Base-by-base conservation (phyloP, 2,329 filamentous ascomycete species). In the Aureobasidium sp. region DNA sequence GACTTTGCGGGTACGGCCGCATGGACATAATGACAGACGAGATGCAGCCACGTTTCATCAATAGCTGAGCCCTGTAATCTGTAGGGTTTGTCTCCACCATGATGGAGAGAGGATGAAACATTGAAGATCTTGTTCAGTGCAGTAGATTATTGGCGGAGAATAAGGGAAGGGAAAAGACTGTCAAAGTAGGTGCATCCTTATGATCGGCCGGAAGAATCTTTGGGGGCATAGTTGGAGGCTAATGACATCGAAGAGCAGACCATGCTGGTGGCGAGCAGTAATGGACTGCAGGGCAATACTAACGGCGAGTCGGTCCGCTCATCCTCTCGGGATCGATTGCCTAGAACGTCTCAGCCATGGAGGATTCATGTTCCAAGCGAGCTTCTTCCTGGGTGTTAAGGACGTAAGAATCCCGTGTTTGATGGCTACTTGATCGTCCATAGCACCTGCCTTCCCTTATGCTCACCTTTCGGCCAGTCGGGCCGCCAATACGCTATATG, bases 21-120 rank as follows among this genome's bases (percentile, higher is more conserved):
- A 55, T 55, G 51, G 37, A 9, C 15, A 55, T 27, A 8, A 22
- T 53, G 49, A 37, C 34, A 53, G 20, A 25, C 20, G 20, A 27
- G 15, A 55, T 20, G 51, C 51, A 55, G 51, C 51, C 51, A 42
- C 51, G 51, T 55, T 55, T 42, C 51, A 55, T 27, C 22, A 25
- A 14, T 20, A 25, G 20, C 49, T 34, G 4, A 5, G 14, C 14
- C 36, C 12, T 39, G 12, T 3, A 12, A 2, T 42, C 42, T 9
- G n/a, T 4, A n/a, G 29, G 37, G 15, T 2, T 15, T 31, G 6
- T 14, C 29, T 42, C 20, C 3, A 31, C 22, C 31, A 42, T 20
- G 49, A 53, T 36, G 36, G 49, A 22, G n/a, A 7, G 9, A 3
- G 3, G 17, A 14, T 39, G 14, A 15, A 12, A 12, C 15, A 6